Base-by-base conservation (phyloP, 1,284 basidiomycete species). In the Inonotus obliquus region DNA sequence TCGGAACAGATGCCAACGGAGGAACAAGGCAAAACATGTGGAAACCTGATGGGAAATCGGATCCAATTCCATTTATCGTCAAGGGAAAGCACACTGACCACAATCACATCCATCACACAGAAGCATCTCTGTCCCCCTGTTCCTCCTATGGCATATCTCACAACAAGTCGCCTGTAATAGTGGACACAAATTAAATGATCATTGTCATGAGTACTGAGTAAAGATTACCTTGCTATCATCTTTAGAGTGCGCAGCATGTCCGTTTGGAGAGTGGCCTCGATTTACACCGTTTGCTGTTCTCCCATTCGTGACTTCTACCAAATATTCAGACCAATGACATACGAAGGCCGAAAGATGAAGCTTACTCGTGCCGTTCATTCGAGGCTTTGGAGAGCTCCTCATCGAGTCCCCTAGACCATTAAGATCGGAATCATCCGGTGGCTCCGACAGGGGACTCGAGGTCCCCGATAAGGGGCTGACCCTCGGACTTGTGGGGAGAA, bases 21-120 rank as follows among this genome's bases (percentile, higher is more conserved):
- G 97, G 96, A 69, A 94, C 90, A 60, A 99, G 87, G 72, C 97
- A 99, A 73, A 92, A 94, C 76, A 92, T 96, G 76, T 99, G 97
- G 76, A 94, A 99, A 27, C 94, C 92, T 95, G 68, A 62, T 51
- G 57, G 25, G 27, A 65, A 58, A 41, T 61, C 27, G 59, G 60
- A 62, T 67, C 48, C 62, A 38, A 67, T 51, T 32, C 63, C 38
- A 67, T 62, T 64, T 62, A 59, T 14, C 63, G 35, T 55, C 51
- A 39, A 41, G 49, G 53, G 61, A 53, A 64, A 65, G 57, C 47
- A 57, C 47, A 77, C 85, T 69, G 71, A 93, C 93, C 95, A 70
- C 92, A 89, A 76, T 98, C 96, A 76, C 97, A 99, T 25, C 94
- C 95, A 74, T 98, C 96, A 74, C 97, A 99, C 0, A 98, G 81